These are phyloP conservation scores for Candida silvatica DNA, from an alignment of 805 yeast genomes.

Conservation along the genomic window DNA sequence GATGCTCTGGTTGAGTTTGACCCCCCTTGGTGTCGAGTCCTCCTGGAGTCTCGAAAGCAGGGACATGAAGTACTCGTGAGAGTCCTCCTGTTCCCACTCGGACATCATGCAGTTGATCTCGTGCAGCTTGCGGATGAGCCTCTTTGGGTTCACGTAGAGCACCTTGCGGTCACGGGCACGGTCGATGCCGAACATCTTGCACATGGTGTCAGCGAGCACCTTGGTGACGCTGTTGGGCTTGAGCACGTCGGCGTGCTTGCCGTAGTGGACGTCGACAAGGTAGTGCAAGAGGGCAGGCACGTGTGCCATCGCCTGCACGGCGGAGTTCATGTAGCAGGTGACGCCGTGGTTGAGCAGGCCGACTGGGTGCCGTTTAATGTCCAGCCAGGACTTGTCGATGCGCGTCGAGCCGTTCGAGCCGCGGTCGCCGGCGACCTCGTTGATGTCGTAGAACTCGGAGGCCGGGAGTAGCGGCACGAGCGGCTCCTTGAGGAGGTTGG, in stretches of 20 bases:
- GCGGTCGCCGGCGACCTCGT: conserved; percentile 48
- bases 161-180: conserved; percentile 27
- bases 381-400: conserved; percentile 69
- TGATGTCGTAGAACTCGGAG: conserved; percentile 44
- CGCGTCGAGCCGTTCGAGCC: conserved; percentile 56
- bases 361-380: conserved; percentile 34
- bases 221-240: conserved; percentile 53
- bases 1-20: conserved; percentile 69
- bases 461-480: conserved; percentile 15
- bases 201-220: conserved; percentile 58
- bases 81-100: conserved; percentile 96
- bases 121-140: conserved; percentile 58
- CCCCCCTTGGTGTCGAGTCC: conserved; percentile 87
- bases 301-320: conserved; percentile 84
- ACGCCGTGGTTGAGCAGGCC: conserved; percentile 91
- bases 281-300: conserved; percentile 88
- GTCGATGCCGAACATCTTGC: conserved; percentile 60
- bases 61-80: conserved; percentile 96
- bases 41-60: conserved; percentile 82
- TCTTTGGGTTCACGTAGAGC: conserved; percentile 64
- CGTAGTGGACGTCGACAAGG: conserved; percentile 49
- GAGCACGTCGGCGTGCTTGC: conserved; percentile 42
- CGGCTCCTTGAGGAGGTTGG: conserved; percentile 8
- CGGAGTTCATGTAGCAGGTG: conserved; percentile 94
- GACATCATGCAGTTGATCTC: conserved; percentile 95